Base-by-base conservation (phyloP, 148 eudicot species). In the Chenopodium berlandieri region DNA sequence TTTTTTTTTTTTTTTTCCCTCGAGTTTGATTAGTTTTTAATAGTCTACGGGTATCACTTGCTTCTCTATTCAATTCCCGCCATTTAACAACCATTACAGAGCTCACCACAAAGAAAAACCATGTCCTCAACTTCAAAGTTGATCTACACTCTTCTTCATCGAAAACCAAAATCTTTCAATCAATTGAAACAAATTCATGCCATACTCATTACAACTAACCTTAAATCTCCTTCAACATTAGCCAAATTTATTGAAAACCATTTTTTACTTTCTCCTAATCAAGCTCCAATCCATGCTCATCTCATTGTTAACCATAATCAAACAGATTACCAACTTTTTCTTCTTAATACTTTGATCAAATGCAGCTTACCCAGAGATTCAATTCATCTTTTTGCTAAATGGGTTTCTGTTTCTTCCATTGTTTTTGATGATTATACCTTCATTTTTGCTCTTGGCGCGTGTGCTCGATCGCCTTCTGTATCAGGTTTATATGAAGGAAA, bases 401-500 rank as follows among this genome's bases (percentile, higher is more conserved):
- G 88, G 90, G 85, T 86, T 7, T 87, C 95, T 0, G 83, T 80
- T 54, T 69, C 84, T 6, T 13, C 79, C 52, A 23, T 82, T 30
- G 52, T 32, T 31, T 87, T 87, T 64, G 92, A 91, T 63, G 86
- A 86, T 63, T 79, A 75, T 23, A 87, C 90, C 17, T 90, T 85
- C 84, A 71, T 90, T 78, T 91, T 89, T 34, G 86, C 86, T 1
- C 85, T 90, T 11, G 95, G 91, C 8, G 95, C 93, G 22, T 90
- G 92, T 37, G 95, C 93, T 65, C 79, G 95, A 27, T 82, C 81
- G n/a, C 19, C 56, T 37, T 52, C 83, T 14, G 17, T 40, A 4
- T 79, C 86, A 30, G 89, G 79, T 0, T 86, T 87, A 30, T 84
- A 34, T 46, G 91, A 81, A 78, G 95, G 95, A 37, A 83, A 78